Conservation (phyloP, 371 early-diverging fungal species). For the Mortierella sp. region DNA sequence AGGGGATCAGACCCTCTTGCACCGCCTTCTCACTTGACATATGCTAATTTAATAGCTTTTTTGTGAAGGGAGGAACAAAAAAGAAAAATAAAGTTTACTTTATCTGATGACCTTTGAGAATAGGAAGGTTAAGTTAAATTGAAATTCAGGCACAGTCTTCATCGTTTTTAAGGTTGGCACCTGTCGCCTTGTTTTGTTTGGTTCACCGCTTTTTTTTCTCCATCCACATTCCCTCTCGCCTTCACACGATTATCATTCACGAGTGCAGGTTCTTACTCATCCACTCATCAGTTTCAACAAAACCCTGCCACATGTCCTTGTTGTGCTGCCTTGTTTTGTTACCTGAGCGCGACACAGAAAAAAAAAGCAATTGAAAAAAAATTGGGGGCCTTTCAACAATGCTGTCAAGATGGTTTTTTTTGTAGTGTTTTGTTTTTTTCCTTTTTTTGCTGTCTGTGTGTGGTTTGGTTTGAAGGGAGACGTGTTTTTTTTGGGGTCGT, state of each 20-base stretch:
- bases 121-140: not conserved
- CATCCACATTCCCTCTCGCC: not conserved
- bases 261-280: not conserved
- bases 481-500: too few species aligned
- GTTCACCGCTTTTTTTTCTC: not conserved
- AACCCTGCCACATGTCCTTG: not conserved
- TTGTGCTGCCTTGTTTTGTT: not conserved
- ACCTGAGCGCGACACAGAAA: not conserved
- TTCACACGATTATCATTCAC: not conserved
- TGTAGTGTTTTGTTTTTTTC: too few species aligned
- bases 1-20: slow-evolving; percentile 4
- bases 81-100: not conserved
- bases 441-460: too few species aligned
- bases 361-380: too few species aligned
- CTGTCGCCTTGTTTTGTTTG: not conserved
- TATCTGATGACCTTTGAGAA: not conserved
- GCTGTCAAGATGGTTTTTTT: too few species aligned
- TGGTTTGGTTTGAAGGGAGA: too few species aligned
- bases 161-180: not conserved
- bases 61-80: not conserved
- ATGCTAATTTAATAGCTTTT: not conserved
- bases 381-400: too few species aligned
- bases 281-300: not conserved
- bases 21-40: slow-evolving; percentile 5
- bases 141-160: not conserved